Percentiles rank a stretch among this genome's conserved stretches.
Evolutionary conservation across 2,329 filamentous ascomycete species (phyloP).

Genomic region (Davidsoniella australis): DNA sequence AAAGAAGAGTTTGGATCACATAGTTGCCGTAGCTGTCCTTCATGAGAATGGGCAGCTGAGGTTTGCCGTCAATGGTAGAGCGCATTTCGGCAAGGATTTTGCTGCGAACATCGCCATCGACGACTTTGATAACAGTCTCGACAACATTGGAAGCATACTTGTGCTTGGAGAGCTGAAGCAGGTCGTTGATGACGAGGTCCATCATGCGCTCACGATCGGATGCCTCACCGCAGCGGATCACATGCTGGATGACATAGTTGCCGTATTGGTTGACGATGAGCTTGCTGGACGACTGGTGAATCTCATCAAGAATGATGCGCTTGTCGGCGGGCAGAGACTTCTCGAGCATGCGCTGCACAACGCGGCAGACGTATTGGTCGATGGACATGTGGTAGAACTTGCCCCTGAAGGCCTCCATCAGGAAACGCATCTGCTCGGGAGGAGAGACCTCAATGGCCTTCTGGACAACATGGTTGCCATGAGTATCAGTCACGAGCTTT

Average conservation of each 20-base stretch:
- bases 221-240: constrained; percentile 61
- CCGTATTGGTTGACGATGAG: constrained; percentile 80
- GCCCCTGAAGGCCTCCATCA: constrained; percentile 63
- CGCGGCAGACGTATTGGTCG: constrained; percentile 77
- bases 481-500: constrained; percentile 66
- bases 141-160: constrained; percentile 97
- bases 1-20: constrained; percentile 77
- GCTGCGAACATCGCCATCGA: neutral
- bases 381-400: constrained; percentile 58
- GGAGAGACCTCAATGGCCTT: constrained; percentile 76
- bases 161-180: constrained; percentile 71
- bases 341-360: constrained; percentile 85
- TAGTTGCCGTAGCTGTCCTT: constrained; percentile 91
- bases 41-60: constrained; percentile 60
- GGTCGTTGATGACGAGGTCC: constrained; percentile 49
- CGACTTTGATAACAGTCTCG: constrained; percentile 66
- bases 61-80: constrained; percentile 37
- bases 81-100: constrained; percentile 1
- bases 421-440: constrained; percentile 62
- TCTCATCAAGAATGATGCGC: constrained; percentile 55
- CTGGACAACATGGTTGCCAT: constrained; percentile 93
- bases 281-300: constrained; percentile 52
- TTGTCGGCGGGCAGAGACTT: constrained; percentile 58
- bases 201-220: constrained; percentile 62
- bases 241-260: constrained; percentile 91